phyloP scores from a whole-genome alignment of 139 green algal species.

The Protoeuglena noctilucae region DNA sequence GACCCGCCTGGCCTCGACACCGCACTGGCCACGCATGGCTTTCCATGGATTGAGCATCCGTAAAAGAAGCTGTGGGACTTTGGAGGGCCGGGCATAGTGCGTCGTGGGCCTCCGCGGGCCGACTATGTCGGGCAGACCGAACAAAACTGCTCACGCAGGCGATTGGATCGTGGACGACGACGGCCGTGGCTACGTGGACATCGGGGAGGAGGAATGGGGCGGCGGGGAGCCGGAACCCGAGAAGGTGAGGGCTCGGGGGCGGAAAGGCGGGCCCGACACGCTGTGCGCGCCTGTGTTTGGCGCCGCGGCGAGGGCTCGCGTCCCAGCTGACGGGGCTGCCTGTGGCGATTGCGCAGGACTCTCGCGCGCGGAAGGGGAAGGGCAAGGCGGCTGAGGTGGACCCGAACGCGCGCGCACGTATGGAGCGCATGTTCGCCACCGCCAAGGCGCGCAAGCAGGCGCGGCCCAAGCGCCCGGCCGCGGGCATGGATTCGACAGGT shows the following conservation, averaged over 20 bases:
- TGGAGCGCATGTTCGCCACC: constrained; percentile 6
- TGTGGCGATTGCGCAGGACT: background rate
- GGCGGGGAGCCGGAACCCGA: no score
- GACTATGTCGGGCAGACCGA: background rate
- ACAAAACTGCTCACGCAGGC: constrained; percentile 14
- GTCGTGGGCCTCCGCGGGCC: no score
- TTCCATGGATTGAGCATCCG: no score
- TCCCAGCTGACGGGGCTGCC: background rate
- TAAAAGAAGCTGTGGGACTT: no score
- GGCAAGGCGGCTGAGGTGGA: background rate
- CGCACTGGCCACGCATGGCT: background rate
- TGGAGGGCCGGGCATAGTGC: no score
- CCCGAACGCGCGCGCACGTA: background rate
- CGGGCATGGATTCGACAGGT: background rate
- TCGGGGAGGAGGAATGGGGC: constrained; percentile 79
- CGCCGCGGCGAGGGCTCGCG: background rate
- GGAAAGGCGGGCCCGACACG: constrained; percentile 5
- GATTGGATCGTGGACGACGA: constrained; percentile 68
- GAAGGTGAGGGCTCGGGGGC: no score
- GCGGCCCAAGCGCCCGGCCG: constrained; percentile 6
- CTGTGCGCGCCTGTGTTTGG: background rate
- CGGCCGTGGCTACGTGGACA: constrained; percentile 58
- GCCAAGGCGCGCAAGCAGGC: constrained; percentile 4
- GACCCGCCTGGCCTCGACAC: no score
- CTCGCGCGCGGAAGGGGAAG: background rate